These are phyloP conservation scores for Diplodia seriata DNA, from an alignment of 2,329 filamentous ascomycete genomes.

Conservation along the genomic window DNA sequence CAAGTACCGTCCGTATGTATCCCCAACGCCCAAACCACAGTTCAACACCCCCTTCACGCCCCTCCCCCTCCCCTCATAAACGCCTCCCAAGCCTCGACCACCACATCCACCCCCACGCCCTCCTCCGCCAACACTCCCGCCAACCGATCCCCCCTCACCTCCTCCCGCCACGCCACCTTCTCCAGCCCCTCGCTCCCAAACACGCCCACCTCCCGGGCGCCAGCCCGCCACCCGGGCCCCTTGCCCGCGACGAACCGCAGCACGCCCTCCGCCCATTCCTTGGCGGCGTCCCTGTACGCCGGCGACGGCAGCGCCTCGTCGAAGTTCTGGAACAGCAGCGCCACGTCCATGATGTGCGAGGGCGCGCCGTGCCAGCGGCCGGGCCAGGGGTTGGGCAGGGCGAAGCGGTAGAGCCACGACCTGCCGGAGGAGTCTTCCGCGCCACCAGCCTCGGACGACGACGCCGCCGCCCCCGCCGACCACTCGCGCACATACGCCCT, in stretches of 20 bases:
- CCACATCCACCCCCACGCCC: conserved; percentile 20
- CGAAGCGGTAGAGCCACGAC: conserved; percentile 42
- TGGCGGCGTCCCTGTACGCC: conserved; percentile 38
- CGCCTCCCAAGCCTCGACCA: conserved; percentile 15
- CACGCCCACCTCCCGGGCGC: conserved; percentile 14
- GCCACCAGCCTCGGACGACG: no score
- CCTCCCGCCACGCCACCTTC: neutral
- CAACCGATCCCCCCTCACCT: conserved; percentile 15
- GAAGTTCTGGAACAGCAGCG: conserved; percentile 46
- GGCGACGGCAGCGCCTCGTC: conserved; percentile 40
- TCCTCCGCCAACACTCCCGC: neutral
- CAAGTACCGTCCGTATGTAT: neutral
- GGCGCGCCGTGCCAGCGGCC: conserved; percentile 45
- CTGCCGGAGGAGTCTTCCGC: no score
- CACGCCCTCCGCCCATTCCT: conserved; percentile 42
- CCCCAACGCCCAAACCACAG: no score
- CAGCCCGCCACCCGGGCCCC: conserved; percentile 36
- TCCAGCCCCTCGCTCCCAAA: neutral
- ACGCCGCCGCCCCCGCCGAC: conserved; percentile 52
- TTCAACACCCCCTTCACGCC: neutral
- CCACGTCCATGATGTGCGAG: conserved; percentile 45
- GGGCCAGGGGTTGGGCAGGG: conserved; percentile 46
- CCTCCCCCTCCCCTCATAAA: conserved; percentile 10
- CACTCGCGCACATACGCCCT: conserved; percentile 57
- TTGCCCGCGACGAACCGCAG: conserved; percentile 45